Evolutionary conservation across 257 asterid species (phyloP), one percentile per base, ranked within the genome.

Genomic region (Solanum ossicruentum): DNA sequence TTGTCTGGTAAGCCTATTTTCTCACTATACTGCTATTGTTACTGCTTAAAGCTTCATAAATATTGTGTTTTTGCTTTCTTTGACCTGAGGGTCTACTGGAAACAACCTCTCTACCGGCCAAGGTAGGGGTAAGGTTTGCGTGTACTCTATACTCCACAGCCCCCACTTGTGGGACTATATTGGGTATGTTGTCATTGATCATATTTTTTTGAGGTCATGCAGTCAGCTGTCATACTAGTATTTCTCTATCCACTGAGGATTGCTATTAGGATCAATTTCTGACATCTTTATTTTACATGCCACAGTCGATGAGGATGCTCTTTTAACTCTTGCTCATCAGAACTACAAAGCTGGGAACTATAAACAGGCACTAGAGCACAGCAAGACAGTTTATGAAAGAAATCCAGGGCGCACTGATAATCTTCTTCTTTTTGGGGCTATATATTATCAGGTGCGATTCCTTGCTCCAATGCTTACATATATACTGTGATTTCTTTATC

Each of bases 381-480:
- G 99, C 92, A 93, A 92, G 91, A 84, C 94, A 58, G 97, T 97
- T 63, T 93, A 93, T 87, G 98, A 97, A 85, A 90, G 97, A 87
- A 92, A 92, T 88, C 93, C 94, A 73, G 87, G 89, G 11, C 99
- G 98, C 82, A 95, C 99, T 36, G 98, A 97, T 87, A 97, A 95
- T 88, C 99, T 97, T 86, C 99, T 97, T 84, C 94, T 97, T 60
- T 69, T 95, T 86, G 99, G 99, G 65, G 99, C 99, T 58, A 86
- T 91, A 82, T 92, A 92, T 90, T 97, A 95, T 90, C 98, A 97
- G 99, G 99, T 97, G 86, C 65, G 61, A 79, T 82, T 77, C 81
- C 71, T 51, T 84, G 70, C 52, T 77, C 20, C 75, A 67, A 47
- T 80, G 66, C 21, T 47, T 12, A 45, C 36, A 26, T 49, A 26